Conservation (phyloP, 2,329 filamentous ascomycete genomes). For the Epichloe hybrida region DNA sequence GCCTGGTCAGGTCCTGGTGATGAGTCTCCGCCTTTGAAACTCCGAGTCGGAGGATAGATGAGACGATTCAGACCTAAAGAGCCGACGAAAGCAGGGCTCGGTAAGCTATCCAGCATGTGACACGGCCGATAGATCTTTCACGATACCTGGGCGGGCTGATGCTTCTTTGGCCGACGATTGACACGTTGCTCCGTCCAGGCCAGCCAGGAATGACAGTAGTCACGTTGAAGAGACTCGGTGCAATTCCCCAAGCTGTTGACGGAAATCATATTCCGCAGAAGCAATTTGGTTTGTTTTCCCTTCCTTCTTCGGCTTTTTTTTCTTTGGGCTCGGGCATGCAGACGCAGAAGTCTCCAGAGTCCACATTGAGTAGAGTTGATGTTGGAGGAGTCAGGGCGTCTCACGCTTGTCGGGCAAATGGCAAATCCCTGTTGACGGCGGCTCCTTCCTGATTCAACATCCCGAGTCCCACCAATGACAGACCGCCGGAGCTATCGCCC, state of each 20-base stretch:
- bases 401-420: not conserved
- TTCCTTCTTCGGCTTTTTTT: too few species aligned
- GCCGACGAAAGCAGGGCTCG: not conserved
- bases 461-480: not conserved
- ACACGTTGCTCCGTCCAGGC: too few species aligned
- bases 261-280: too few species aligned
- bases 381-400: not conserved
- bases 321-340: too few species aligned
- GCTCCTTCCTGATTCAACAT: constrained; percentile 1
- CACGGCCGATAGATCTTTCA: not conserved
- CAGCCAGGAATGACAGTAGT: too few species aligned
- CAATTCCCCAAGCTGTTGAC: too few species aligned
- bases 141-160: not conserved
- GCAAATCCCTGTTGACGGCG: not conserved
- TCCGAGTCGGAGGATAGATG: too few species aligned
- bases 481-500: not conserved
- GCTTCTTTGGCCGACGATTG: not conserved
- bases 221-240: too few species aligned
- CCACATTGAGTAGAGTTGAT: not conserved
- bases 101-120: not conserved
- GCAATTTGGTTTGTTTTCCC: too few species aligned
- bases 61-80: not conserved
- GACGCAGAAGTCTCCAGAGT: too few species aligned
- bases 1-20: too few species aligned
- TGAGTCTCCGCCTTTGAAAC: too few species aligned